phyloP scores from a whole-genome alignment of 345 rosid species.

The Eucalyptus tenuipes region DNA sequence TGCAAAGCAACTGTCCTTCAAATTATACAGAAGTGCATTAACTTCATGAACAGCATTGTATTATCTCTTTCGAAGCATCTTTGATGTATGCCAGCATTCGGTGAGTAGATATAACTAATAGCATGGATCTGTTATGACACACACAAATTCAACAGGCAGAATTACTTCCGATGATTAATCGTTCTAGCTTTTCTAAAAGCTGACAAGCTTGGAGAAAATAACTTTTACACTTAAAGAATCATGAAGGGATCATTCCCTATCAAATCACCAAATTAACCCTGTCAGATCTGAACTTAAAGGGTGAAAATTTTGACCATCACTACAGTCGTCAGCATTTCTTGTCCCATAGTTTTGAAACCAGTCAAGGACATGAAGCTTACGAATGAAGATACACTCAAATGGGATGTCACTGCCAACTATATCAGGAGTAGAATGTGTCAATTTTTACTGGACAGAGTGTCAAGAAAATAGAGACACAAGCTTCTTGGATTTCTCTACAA shows the following conservation, averaged over 20 bases:
- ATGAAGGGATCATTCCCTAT: neutral
- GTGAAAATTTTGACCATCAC: neutral
- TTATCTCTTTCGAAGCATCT: neutral
- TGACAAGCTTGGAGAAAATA: neutral
- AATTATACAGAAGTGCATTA: neutral
- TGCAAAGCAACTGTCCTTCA: neutral
- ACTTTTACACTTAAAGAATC: neutral
- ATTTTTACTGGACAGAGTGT: neutral
- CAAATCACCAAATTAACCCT: neutral
- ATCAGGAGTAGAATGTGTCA: neutral
- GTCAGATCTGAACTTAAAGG: neutral
- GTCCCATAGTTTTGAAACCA: neutral
- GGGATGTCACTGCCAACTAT: neutral
- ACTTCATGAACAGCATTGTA: neutral
- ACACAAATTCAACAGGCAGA: neutral
- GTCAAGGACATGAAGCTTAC: neutral
- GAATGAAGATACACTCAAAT: neutral
- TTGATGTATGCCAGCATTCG: neutral
- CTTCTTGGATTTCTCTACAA: neutral
- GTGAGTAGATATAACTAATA: neutral
- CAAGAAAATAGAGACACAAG: neutral
- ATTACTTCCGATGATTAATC: neutral
- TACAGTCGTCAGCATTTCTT: neutral
- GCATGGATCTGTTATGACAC: neutral
- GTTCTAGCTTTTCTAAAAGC: neutral